Conservation (phyloP, 1,139 yeast genomes). For the Spencermartinsiella ligniputridi region DNA sequence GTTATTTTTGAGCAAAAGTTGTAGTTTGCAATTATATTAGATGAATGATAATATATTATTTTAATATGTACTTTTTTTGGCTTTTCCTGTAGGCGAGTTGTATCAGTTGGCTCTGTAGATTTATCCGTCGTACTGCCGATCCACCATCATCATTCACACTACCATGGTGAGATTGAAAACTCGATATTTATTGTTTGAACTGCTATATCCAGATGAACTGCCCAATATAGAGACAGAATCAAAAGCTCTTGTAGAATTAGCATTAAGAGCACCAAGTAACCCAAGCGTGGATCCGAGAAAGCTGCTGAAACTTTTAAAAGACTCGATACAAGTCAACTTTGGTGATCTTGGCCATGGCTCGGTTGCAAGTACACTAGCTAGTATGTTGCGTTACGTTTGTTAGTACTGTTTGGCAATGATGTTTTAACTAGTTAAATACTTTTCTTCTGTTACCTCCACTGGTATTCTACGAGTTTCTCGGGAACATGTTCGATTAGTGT, state of each 20-base stretch:
- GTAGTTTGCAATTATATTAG: slow-evolving; percentile 1
- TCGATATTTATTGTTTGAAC: slow-evolving; percentile 75
- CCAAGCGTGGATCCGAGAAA: slow-evolving; percentile 21
- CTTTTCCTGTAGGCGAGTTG: no score
- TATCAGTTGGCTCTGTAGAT: no score
- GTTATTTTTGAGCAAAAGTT: slow-evolving; percentile 40
- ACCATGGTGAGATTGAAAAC: slow-evolving; percentile 84
- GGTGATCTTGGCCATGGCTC: slow-evolving; percentile 79
- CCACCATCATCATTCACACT: background rate
- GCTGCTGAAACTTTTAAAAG: slow-evolving; percentile 43
- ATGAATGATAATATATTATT: background rate
- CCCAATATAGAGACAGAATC: slow-evolving; percentile 30
- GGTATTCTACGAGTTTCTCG: slow-evolving; percentile 80
- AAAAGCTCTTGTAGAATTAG: slow-evolving; percentile 10
- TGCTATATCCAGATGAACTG: slow-evolving; percentile 52
- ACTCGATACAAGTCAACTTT: slow-evolving; percentile 53
- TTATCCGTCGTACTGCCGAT: background rate
- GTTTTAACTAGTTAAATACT: slow-evolving; percentile 57
- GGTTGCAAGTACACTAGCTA: slow-evolving; percentile 49
- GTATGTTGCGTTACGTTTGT: slow-evolving; percentile 7
- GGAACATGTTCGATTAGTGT: slow-evolving; percentile 55
- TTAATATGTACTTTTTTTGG: background rate
- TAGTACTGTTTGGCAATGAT: background rate
- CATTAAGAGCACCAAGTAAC: slow-evolving; percentile 20
- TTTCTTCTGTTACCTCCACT: slow-evolving; percentile 73